phyloP scores from a whole-genome alignment of 2,329 filamentous ascomycete genomes.

The Tolypocladium tropicale region DNA sequence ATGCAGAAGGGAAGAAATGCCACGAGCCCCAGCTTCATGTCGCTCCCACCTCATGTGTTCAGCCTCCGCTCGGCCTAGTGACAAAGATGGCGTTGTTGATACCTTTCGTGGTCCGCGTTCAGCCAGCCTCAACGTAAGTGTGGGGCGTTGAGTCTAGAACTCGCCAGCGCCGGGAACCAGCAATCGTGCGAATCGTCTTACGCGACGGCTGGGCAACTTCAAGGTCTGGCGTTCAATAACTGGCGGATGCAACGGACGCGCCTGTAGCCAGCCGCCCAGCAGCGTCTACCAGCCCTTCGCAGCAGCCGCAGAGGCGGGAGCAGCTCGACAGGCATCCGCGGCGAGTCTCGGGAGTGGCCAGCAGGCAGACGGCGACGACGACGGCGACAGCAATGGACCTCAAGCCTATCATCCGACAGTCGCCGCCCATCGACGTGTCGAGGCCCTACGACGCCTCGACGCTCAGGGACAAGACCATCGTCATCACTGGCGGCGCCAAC shows the following conservation, averaged over 20 bases:
- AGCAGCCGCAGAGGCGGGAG: neutral
- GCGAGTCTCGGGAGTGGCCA: too few species aligned
- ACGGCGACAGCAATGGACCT: conserved; percentile 7
- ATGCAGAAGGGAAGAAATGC: too few species aligned
- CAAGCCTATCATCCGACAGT: conserved; percentile 18
- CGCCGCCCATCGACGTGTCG: conserved; percentile 33
- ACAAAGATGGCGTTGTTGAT: too few species aligned
- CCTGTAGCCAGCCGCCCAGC: neutral
- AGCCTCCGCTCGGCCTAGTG: too few species aligned
- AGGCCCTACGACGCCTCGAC: conserved; percentile 31
- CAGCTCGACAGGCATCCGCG: neutral
- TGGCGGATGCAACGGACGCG: neutral
- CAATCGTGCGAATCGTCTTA: too few species aligned
- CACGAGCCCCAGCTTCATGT: too few species aligned
- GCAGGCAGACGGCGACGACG: neutral
- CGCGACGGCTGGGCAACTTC: too few species aligned
- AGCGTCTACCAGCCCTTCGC: neutral
- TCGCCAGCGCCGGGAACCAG: too few species aligned
- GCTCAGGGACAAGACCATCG: conserved; percentile 44
- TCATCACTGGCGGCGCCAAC: conserved; percentile 55
- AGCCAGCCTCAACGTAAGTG: too few species aligned
- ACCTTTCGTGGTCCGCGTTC: too few species aligned
- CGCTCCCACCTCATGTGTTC: too few species aligned
- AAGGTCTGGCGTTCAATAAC: neutral
- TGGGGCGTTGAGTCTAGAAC: too few species aligned